Evolutionary conservation across 805 yeast species (phyloP).

Genomic region (Suhomyces emberorum): DNA sequence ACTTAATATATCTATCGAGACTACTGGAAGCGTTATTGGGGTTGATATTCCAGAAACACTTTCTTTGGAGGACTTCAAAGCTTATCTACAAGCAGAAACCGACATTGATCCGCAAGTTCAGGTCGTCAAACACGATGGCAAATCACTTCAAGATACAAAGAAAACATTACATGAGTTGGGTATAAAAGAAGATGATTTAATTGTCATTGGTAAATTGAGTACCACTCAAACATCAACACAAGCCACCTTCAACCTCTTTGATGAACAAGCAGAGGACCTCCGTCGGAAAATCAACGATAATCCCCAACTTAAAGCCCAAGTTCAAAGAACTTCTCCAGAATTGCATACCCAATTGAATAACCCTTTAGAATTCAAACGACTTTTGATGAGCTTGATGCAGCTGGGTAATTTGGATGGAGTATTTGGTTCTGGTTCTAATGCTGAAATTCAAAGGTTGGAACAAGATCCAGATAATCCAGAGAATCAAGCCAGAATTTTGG

Average conservation of each 20-base stretch:
- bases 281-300: conserved; percentile 48
- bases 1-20: conserved; percentile 16
- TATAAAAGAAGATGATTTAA: conserved; percentile 56
- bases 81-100: conserved; percentile 70
- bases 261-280: conserved; percentile 42
- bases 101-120: conserved; percentile 47
- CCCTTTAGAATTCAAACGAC: conserved; percentile 44
- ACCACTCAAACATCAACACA: conserved; percentile 7
- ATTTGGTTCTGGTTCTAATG: conserved; percentile 6
- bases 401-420: conserved; percentile 3
- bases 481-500: conserved; percentile 61
- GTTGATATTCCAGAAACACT: conserved; percentile 68
- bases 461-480: conserved; percentile 70
- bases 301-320: conserved; percentile 35
- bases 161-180: conserved; percentile 46
- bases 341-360: conserved; percentile 46
- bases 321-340: conserved; percentile 43
- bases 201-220: conserved; percentile 32
- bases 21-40: conserved; percentile 24
- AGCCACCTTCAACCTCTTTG: conserved; percentile 12
- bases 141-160: conserved; percentile 29
- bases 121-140: conserved; percentile 47
- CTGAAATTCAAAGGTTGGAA: conserved; percentile 51
- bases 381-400: conserved; percentile 30
- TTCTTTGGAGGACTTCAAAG: conserved; percentile 63